Evolutionary conservation across 441 rosid genomes (phyloP), one percentile per base, ranked within the genome.

Genomic region (Eruca vesicaria): DNA sequence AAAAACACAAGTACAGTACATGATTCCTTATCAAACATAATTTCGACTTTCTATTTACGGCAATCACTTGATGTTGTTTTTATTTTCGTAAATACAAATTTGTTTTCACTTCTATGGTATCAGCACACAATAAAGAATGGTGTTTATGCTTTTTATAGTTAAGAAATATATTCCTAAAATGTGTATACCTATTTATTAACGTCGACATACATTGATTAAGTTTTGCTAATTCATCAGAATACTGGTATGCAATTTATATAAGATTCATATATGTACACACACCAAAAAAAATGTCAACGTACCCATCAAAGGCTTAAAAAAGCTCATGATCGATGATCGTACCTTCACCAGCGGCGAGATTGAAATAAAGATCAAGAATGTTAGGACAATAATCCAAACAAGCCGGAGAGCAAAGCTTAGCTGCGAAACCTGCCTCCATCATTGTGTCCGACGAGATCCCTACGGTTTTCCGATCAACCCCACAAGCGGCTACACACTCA

Each of bases 331-430:
- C 48, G 18, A 33, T n/a, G 66, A 33, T 14, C 8, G 33, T 85
- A 95, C 98, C 99, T 92, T 93, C 99, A 2, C 97, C 98, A 53
- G 94, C 93, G 23, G 97, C 99, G 72, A 96, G 77, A 48, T 96
- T 92, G 87, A 84, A 91, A 87, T 88, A 93, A 29, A 93, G 99
- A 70, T 96, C 97, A 33, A 93, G 83, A 67, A 96, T 96, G 85
- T 93, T 96, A 78, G 96, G 93, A 82, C 99, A 96, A 38, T 74
- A 83, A 11, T 81, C 79, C 82, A 87, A 87, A 15, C 99, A 96
- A 59, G 81, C 80, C 0, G 90, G 80, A 8, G 98, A 86, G 83
- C 99, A 96, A 61, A 96, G 97, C 82, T 90, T 93, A 75, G 86
- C 28, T 15, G 97, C 83, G 78, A 96, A 91, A 7, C 86, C 88